Evolutionary conservation across 805 yeast species (phyloP).

Genomic region (Saccharomycopsis sp.): DNA sequence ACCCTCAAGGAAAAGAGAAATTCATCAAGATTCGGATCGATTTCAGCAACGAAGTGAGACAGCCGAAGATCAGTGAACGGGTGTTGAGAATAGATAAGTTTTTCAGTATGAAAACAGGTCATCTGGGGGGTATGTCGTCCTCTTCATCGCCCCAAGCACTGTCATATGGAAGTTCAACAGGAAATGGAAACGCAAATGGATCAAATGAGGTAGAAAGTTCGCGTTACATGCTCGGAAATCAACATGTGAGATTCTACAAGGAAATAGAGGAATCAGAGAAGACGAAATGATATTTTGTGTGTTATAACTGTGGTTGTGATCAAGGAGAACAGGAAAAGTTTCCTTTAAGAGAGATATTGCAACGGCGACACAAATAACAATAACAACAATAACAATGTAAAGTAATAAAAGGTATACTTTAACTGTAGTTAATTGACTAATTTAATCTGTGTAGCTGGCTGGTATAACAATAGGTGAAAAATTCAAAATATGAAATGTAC

Average conservation of each 20-base stretch:
- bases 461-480: too few relatives aligned
- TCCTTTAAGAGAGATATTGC: background rate
- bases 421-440: too few relatives aligned
- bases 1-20: constrained; percentile 30
- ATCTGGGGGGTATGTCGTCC: constrained; percentile 17
- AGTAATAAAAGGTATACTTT: too few relatives aligned
- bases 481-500: background rate
- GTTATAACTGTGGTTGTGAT: background rate
- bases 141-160: background rate
- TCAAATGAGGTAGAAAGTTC: constrained; percentile 34
- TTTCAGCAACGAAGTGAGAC: constrained; percentile 32
- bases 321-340: background rate
- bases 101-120: constrained; percentile 32
- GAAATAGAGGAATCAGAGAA: constrained; percentile 27
- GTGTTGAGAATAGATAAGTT: constrained; percentile 40
- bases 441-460: background rate
- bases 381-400: too few relatives aligned
- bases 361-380: too few relatives aligned
- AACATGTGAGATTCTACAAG: constrained; percentile 38
- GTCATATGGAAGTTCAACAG: background rate
- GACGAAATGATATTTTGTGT: too few relatives aligned
- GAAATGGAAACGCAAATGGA: constrained; percentile 31
- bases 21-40: constrained; percentile 40
- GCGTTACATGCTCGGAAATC: constrained; percentile 48
- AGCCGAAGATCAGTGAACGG: constrained; percentile 25